phyloP scores from a whole-genome alignment of 345 rosid species.

The Laguncularia racemosa region DNA sequence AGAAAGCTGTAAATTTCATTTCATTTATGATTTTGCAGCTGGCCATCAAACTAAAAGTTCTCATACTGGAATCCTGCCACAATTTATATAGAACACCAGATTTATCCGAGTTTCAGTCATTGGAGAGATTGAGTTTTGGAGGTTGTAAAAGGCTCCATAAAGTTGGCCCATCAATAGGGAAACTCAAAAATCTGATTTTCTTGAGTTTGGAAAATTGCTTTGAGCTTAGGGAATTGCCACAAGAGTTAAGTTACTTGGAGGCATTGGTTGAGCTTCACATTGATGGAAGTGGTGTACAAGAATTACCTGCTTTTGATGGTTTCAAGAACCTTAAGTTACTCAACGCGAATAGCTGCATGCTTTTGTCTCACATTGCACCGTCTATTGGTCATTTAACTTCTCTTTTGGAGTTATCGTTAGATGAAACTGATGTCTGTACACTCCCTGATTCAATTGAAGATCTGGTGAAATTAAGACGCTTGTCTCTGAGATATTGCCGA shows the following conservation, averaged over 20 bases:
- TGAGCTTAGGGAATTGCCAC: fast-evolving
- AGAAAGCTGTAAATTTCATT: fast-evolving
- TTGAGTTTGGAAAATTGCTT: neutral
- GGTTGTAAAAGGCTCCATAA: neutral
- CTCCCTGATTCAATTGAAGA: neutral
- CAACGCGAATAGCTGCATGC: neutral
- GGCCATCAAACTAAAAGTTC: neutral
- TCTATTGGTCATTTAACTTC: neutral
- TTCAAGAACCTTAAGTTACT: neutral
- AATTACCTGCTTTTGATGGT: neutral
- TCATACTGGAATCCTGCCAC: neutral
- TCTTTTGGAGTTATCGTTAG: neutral
- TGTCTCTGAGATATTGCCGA: neutral
- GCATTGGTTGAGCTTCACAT: neutral
- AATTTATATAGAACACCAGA: neutral
- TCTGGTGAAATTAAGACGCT: neutral
- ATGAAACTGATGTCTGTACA: neutral
- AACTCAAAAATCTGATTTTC: neutral
- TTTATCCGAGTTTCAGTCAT: neutral
- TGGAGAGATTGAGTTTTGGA: neutral
- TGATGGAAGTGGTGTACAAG: neutral
- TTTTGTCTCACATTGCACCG: neutral
- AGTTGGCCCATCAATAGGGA: neutral
- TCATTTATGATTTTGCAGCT: neutral
- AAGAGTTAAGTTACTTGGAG: neutral